These are phyloP conservation scores for Trapa bicornis DNA, from an alignment of 345 rosid genomes.

Conservation along the genomic window DNA sequence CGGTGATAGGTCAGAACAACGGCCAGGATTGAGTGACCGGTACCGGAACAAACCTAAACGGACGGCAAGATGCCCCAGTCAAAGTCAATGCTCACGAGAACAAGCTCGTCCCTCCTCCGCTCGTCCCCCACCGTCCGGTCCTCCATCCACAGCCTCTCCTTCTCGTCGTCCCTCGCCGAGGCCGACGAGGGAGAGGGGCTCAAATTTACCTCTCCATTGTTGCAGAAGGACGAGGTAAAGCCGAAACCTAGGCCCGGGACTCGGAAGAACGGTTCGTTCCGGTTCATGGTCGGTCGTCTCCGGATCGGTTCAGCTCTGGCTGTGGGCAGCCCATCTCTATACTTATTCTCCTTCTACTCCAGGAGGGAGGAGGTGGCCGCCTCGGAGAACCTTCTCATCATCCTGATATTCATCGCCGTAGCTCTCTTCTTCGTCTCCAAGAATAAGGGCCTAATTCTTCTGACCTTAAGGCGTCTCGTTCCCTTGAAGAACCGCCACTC, in stretches of 20 bases:
- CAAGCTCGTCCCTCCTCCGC: conserved; percentile 73
- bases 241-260: conserved; percentile 8
- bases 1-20: not conserved
- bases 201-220: conserved; percentile 12
- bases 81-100: conserved; percentile 58
- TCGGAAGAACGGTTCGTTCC: not conserved
- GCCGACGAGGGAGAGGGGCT: conserved; percentile 29
- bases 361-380: conserved; percentile 47
- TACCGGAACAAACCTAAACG: conserved; percentile 18
- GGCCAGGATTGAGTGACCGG: not conserved
- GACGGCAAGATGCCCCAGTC: conserved; percentile 49
- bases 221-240: conserved; percentile 27
- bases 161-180: conserved; percentile 28
- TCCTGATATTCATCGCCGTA: conserved; percentile 61
- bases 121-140: conserved; percentile 78
- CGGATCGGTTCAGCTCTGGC: conserved; percentile 46
- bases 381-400: conserved; percentile 70
- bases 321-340: conserved; percentile 37
- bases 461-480: conserved; percentile 17
- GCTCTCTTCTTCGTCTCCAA: conserved; percentile 66
- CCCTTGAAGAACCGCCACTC: conserved; percentile 30
- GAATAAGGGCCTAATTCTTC: conserved; percentile 46
- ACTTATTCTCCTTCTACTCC: conserved; percentile 36
- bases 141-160: conserved; percentile 69
- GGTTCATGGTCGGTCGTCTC: conserved; percentile 29